Conservation (phyloP, 805 yeast species). For the Torulaspora gathmanii region DNA sequence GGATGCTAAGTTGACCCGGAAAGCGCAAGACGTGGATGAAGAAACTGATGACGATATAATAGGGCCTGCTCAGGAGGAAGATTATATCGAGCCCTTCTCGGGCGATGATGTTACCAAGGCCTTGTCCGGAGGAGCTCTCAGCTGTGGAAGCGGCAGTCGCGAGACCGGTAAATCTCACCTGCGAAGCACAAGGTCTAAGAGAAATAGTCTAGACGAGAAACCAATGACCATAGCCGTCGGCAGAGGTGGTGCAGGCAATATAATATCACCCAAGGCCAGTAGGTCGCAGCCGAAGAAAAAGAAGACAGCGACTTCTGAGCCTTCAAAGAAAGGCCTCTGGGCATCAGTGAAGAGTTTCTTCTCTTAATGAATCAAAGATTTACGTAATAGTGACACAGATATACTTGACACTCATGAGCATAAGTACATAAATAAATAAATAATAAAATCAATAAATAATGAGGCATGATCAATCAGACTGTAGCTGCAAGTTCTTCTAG, state of each 20-base stretch:
- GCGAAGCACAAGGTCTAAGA: constrained; percentile 4
- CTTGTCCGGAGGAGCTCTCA: constrained; percentile 6
- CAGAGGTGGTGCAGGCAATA: constrained; percentile 37
- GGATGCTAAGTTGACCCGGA: constrained; percentile 54
- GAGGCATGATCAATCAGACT: constrained; percentile 5
- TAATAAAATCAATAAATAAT: constrained; percentile 4
- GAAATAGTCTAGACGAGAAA: constrained; percentile 15
- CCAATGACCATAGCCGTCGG: constrained; percentile 30
- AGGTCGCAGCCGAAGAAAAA: constrained; percentile 11
- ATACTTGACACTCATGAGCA: constrained; percentile 2
- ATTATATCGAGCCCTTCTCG: constrained; percentile 11
- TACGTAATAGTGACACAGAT: neutral
- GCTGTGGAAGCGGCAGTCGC: constrained; percentile 8
- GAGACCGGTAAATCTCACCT: constrained; percentile 1
- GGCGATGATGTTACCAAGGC: constrained; percentile 8
- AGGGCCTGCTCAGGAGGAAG: constrained; percentile 7
- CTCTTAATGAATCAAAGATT: constrained; percentile 4
- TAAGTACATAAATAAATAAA: constrained; percentile 7
- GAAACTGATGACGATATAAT: constrained; percentile 24
- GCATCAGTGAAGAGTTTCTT: constrained; percentile 18
- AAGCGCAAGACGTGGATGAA: constrained; percentile 61
- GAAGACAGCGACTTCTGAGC: constrained; percentile 5
- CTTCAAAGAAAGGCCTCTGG: constrained; percentile 17
- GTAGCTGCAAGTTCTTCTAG: constrained; percentile 67
- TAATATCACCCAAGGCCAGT: constrained; percentile 29